These are phyloP conservation scores for Starmera dryadoides DNA, from an alignment of 805 yeast species.

Conservation along the genomic window DNA sequence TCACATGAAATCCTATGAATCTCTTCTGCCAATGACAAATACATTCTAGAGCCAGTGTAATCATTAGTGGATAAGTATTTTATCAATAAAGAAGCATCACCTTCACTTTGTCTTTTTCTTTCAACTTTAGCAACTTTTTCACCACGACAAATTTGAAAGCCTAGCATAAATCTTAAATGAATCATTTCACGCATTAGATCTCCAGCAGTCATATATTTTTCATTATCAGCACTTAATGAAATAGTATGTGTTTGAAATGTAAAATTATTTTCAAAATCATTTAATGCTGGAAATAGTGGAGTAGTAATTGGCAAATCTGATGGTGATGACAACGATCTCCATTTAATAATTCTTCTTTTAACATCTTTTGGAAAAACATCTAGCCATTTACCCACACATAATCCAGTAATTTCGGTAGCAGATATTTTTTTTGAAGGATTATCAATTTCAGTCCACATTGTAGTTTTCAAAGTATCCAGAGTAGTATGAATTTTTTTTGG, in stretches of 20 bases:
- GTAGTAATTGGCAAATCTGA: slow-evolving; percentile 86
- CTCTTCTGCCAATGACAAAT: slow-evolving; percentile 72
- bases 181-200: slow-evolving; percentile 83
- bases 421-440: slow-evolving; percentile 73
- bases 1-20: slow-evolving; percentile 80
- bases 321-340: slow-evolving; percentile 92
- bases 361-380: slow-evolving; percentile 77
- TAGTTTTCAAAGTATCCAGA: slow-evolving; percentile 13
- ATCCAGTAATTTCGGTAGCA: slow-evolving; percentile 43
- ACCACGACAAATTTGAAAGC: slow-evolving; percentile 87
- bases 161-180: slow-evolving; percentile 70
- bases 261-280: slow-evolving; percentile 65
- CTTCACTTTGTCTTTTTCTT: slow-evolving; percentile 44
- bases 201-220: slow-evolving; percentile 41
- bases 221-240: slow-evolving; percentile 51
- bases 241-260: slow-evolving; percentile 82
- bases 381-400: slow-evolving; percentile 82
- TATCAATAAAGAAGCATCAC: slow-evolving; percentile 45
- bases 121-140: slow-evolving; percentile 61
- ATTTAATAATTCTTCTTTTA: slow-evolving; percentile 64
- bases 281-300: slow-evolving; percentile 63
- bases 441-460: slow-evolving; percentile 51
- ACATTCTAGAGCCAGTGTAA: slow-evolving; percentile 55
- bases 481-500: slow-evolving; percentile 8
- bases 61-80: slow-evolving; percentile 45